phyloP scores from a whole-genome alignment of 2,329 filamentous ascomycete genomes.

The Apiospora pterosperma region DNA sequence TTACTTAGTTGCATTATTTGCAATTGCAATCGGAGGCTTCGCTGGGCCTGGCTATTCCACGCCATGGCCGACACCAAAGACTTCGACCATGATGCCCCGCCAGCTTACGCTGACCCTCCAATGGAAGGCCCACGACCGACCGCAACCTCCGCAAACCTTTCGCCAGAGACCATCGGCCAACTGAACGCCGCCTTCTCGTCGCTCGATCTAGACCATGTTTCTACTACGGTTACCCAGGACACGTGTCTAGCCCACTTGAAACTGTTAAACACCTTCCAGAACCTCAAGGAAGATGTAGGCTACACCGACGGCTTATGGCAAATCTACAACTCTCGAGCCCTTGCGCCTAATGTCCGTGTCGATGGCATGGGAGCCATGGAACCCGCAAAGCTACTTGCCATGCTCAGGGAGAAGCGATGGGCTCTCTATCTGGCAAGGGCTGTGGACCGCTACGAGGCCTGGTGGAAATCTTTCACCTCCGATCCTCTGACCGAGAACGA shows the following conservation, averaged over 20 bases:
- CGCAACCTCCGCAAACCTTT: background rate
- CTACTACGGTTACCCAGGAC: slow-evolving; percentile 39
- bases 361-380: slow-evolving; percentile 19
- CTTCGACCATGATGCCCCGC: background rate
- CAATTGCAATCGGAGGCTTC: background rate
- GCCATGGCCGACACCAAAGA: background rate
- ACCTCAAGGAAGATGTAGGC: slow-evolving; percentile 63
- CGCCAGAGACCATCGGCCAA: slow-evolving; percentile 14
- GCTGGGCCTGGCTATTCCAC: background rate
- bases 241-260: slow-evolving; percentile 72
- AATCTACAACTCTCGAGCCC: slow-evolving; percentile 47
- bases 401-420: slow-evolving; percentile 71
- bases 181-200: slow-evolving; percentile 32
- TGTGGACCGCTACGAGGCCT: slow-evolving; percentile 63
- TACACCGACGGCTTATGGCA: slow-evolving; percentile 65
- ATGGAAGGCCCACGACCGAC: background rate
- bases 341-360: slow-evolving; percentile 4
- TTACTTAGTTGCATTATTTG: background rate
- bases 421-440: slow-evolving; percentile 65
- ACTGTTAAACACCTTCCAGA: slow-evolving; percentile 64
- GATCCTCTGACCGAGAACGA: slow-evolving; percentile 31
- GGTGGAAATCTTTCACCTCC: slow-evolving; percentile 50
- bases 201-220: slow-evolving; percentile 29
- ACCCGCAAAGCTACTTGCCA: slow-evolving; percentile 40
- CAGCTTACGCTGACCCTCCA: background rate